Conservation (phyloP, 805 yeast genomes). For the Yamadazyma sp. region DNA sequence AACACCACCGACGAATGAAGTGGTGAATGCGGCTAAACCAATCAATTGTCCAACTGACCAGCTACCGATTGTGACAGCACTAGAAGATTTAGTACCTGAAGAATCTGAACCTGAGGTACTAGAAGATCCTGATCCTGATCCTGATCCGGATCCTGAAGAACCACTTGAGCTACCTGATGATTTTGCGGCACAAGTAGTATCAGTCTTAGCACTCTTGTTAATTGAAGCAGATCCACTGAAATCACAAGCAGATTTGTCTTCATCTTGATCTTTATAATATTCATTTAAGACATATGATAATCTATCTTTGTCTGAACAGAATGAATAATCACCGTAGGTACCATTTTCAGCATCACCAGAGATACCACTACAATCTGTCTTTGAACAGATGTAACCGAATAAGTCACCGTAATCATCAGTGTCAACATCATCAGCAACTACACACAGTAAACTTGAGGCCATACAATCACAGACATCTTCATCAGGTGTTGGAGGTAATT, state of each 20-base stretch:
- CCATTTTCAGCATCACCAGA: conserved; percentile 62
- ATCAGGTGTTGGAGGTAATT: conserved; percentile 78
- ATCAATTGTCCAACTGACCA: conserved; percentile 30
- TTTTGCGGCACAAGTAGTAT: conserved; percentile 26
- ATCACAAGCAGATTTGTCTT: conserved; percentile 53
- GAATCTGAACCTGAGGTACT: conserved; percentile 23
- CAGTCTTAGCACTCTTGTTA: conserved; percentile 26
- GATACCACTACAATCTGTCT: conserved; percentile 57
- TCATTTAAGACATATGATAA: conserved; percentile 62
- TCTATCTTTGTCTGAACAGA: conserved; percentile 64
- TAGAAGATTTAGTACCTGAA: conserved; percentile 18
- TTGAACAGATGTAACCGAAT: conserved; percentile 56
- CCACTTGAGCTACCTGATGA: conserved; percentile 13
- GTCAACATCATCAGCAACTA: conserved; percentile 52
- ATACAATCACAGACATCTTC: conserved; percentile 62
- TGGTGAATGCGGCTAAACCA: conserved; percentile 30
- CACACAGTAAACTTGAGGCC: conserved; percentile 54
- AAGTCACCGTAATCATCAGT: conserved; percentile 57
- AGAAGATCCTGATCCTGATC: conserved; percentile 17
- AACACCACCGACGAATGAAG: conserved; percentile 45
- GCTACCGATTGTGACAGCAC: conserved; percentile 18
- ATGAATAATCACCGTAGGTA: conserved; percentile 68
- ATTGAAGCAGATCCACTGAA: conserved; percentile 66
- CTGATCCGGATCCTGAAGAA: conserved; percentile 19
- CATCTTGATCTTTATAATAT: conserved; percentile 52